Percentiles rank a stretch among this genome's conserved stretches.
Conservation (phyloP, 768 basidiomycete species). For the Strobilomyces echinocephalus region DNA sequence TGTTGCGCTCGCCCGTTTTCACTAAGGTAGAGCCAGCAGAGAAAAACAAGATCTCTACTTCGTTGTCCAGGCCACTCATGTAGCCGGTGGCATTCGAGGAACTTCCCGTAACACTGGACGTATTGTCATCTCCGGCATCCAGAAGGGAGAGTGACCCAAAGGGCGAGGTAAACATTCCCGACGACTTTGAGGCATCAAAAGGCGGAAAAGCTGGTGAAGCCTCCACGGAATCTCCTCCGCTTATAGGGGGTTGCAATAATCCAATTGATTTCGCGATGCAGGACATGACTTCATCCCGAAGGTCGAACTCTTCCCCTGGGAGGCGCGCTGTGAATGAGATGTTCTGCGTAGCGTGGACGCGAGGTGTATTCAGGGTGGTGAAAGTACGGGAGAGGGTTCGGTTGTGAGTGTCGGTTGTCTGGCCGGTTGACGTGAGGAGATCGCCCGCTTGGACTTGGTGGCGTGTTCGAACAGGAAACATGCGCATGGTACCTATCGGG, state of each 20-base stretch:
- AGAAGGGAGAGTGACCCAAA: constrained; percentile 72
- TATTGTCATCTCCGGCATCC: constrained; percentile 63
- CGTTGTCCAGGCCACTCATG: constrained; percentile 86
- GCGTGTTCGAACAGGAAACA: constrained; percentile 32
- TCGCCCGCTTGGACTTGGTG: constrained; percentile 74
- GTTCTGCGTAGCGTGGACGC: constrained; percentile 30
- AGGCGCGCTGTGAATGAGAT: constrained; percentile 20
- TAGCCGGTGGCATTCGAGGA: constrained; percentile 50
- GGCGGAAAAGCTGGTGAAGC: constrained; percentile 61
- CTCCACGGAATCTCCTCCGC: constrained; percentile 60
- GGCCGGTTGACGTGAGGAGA: constrained; percentile 55
- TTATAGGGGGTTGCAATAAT: constrained; percentile 79
- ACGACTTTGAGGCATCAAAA: constrained; percentile 34
- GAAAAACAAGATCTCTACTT: constrained; percentile 94
- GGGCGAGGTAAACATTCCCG: constrained; percentile 51
- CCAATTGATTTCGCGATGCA: constrained; percentile 98
- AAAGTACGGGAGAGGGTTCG: constrained; percentile 44
- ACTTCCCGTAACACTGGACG: constrained; percentile 58
- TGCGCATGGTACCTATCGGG: constrained; percentile 15
- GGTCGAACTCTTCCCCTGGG: constrained; percentile 75
- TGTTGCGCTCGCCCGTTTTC: constrained; percentile 84
- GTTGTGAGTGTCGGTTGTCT: constrained; percentile 43
- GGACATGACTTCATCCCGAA: constrained; percentile 95
- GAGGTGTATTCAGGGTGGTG: constrained; percentile 50
- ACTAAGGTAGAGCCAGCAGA: constrained; percentile 81